Conservation (phyloP, 208 protist genomes). For the Lotmaria passim region DNA sequence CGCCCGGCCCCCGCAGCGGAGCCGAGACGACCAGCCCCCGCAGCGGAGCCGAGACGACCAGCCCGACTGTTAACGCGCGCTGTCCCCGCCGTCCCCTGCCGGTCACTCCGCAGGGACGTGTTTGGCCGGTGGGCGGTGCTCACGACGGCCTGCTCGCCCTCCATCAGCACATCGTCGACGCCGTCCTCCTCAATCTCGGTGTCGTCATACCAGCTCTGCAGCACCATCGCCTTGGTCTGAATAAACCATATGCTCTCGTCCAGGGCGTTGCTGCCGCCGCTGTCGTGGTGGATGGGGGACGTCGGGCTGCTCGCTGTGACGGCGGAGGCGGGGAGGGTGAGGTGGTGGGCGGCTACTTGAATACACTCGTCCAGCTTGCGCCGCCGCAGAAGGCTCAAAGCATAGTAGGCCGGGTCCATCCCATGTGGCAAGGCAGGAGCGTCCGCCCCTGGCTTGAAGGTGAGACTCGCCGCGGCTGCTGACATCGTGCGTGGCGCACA, state of each 20-base stretch:
- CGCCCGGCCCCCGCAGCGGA: constrained; percentile 43
- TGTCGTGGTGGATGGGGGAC: background rate
- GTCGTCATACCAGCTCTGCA: constrained; percentile 95
- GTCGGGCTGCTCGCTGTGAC: constrained; percentile 3
- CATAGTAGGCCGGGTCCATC: constrained; percentile 92
- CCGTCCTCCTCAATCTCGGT: constrained; percentile 95
- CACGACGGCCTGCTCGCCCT: constrained; percentile 89
- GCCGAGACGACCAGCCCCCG: constrained; percentile 44
- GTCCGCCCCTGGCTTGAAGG: background rate
- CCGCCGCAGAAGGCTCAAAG: constrained; percentile 85
- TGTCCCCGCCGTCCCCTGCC: constrained; percentile 27
- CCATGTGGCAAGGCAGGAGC: constrained; percentile 51
- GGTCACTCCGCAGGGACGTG: constrained; percentile 77
- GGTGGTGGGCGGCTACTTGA: constrained; percentile 69
- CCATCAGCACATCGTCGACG: constrained; percentile 92
- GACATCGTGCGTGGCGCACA: constrained; percentile 4
- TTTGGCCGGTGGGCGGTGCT: constrained; percentile 78
- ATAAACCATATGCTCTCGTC: constrained; percentile 93
- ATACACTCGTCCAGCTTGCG: constrained; percentile 88
- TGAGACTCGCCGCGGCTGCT: background rate
- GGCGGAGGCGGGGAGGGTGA: constrained; percentile 38
- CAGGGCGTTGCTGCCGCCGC: constrained; percentile 13
- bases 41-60: constrained; percentile 40
- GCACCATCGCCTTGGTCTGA: constrained; percentile 90
- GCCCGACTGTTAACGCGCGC: constrained; percentile 3